Percentiles rank a stretch among this genome's conserved stretches.
Conservation (phyloP, 257 asterid species). For the Solanum piurae region DNA sequence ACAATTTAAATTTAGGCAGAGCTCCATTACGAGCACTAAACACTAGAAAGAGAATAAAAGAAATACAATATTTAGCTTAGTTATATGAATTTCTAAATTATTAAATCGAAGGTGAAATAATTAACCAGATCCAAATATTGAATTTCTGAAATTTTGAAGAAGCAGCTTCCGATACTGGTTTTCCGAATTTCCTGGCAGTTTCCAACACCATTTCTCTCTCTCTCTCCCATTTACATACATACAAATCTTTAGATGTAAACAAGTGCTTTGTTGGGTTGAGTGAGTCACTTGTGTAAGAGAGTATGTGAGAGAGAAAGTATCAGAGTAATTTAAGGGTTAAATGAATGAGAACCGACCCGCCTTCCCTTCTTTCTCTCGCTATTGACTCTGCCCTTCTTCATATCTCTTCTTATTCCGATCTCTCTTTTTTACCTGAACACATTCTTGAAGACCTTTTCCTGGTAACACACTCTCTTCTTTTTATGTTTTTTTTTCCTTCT, state of each 20-base stretch:
- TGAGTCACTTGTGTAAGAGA: neutral
- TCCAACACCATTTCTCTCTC: neutral
- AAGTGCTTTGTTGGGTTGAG: neutral
- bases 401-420: conserved; percentile 51
- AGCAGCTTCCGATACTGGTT: neutral
- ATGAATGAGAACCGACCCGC: conserved; percentile 67
- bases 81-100: too few relatives aligned
- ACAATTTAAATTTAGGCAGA: too few relatives aligned
- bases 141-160: too few relatives aligned
- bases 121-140: too few relatives aligned
- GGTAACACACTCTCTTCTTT: conserved; percentile 19
- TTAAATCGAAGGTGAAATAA: too few relatives aligned
- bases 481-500: neutral
- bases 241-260: neutral
- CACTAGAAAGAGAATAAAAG: too few relatives aligned
- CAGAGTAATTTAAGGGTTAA: conserved; percentile 7
- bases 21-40: fast-evolving
- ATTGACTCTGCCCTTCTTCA: conserved; percentile 63
- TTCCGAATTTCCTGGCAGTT: neutral
- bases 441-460: conserved; percentile 60
- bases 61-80: too few relatives aligned
- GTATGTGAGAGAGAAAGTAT: conserved; percentile 24
- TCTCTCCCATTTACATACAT: neutral
- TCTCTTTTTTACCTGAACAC: conserved; percentile 79
- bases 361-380: conserved; percentile 70